phyloP scores from a whole-genome alignment of 2,329 filamentous ascomycete genomes.

The Knufia fluminis region DNA sequence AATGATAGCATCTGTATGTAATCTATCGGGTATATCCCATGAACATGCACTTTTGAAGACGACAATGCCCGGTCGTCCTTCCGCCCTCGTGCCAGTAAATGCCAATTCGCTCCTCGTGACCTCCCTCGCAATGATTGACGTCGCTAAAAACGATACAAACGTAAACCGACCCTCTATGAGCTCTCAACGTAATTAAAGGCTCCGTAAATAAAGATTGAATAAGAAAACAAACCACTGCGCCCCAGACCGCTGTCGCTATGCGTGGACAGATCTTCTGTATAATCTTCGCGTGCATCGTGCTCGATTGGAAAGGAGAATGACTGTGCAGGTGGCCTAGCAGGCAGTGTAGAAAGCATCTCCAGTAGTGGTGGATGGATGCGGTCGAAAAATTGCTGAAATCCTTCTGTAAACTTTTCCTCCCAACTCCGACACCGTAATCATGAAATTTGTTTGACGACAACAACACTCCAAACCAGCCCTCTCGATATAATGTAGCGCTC shows the following conservation, averaged over 20 bases:
- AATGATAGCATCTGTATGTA: constrained; percentile 3
- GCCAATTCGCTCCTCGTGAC: not conserved
- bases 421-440: not conserved
- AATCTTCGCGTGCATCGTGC: not conserved
- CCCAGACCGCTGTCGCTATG: constrained; percentile 6
- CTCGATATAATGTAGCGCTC: not conserved
- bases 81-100: not conserved
- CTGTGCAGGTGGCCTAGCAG: not conserved
- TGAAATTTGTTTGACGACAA: not conserved
- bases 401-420: constrained; percentile 6
- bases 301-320: not conserved
- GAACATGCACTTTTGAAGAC: constrained; percentile 3
- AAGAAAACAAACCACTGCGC: not conserved
- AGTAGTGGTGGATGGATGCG: not conserved
- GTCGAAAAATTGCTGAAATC: not conserved
- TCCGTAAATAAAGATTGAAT: not conserved
- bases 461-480: constrained; percentile 7
- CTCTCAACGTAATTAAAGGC: constrained; percentile 3
- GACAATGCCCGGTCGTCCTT: not conserved
- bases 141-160: not conserved
- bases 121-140: not conserved
- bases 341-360: not conserved
- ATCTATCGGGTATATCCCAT: constrained; percentile 10
- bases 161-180: not conserved
- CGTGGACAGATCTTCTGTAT: not conserved